These are phyloP conservation scores for Tardiomyces digboiensis DNA, from an alignment of 1,139 yeast species.

Conservation along the genomic window DNA sequence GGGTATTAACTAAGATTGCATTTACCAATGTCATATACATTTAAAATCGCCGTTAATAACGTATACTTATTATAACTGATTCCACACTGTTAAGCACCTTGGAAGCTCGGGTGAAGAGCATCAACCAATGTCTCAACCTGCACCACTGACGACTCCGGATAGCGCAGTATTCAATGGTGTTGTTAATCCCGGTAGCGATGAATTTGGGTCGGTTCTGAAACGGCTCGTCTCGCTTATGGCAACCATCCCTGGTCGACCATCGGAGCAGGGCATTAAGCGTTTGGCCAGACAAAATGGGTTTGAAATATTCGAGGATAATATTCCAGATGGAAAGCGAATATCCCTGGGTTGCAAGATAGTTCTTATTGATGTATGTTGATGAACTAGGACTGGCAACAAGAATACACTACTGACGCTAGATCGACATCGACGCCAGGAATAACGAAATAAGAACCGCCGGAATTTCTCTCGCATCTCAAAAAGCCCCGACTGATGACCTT, in stretches of 20 bases:
- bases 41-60: no score
- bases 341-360: conserved; percentile 28
- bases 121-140: no score
- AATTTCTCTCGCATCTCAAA: conserved; percentile 23
- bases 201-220: conserved; percentile 13
- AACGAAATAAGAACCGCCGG: conserved; percentile 14
- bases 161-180: neutral
- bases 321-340: conserved; percentile 19
- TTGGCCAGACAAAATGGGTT: conserved; percentile 20
- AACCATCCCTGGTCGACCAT: conserved; percentile 24
- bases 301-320: conserved; percentile 25
- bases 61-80: no score
- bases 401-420: no score
- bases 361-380: conserved; percentile 23
- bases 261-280: conserved; percentile 23
- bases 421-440: conserved; percentile 10
- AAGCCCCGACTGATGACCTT: conserved; percentile 14
- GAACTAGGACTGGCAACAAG: no score
- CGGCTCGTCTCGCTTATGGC: conserved; percentile 19
- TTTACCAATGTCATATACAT: no score
- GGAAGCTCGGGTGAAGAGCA: no score
- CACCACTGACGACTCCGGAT: no score
- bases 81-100: no score
- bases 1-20: conserved; percentile 8
- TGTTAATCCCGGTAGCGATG: neutral